Base-by-base conservation (phyloP, 192 early-diverging fungal genomes). In the Borealophlyctis nickersoniae region DNA sequence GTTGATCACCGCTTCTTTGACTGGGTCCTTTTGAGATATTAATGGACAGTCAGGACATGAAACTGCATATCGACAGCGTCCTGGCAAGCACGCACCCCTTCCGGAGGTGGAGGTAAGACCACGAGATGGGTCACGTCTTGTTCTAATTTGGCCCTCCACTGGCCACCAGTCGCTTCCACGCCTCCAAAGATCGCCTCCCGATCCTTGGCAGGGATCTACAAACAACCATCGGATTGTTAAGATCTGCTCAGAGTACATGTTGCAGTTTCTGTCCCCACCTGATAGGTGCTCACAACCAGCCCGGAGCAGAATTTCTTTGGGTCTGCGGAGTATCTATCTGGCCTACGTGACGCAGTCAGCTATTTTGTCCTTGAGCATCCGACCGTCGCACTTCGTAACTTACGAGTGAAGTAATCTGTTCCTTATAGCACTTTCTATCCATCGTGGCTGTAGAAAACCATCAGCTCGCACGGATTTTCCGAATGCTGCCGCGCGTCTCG, bases 271-370 rank as follows among this genome's bases (percentile, higher is more conserved):
- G n/a, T n/a, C n/a, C 61, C 22, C 63, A 79, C 77, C 52, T 73
- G 71, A 11, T 58, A 61, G 19, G 67, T 69, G 26, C 54, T 58
- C 9, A 69, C 65, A 13, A 75, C 73, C 3, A 82, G n/a, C 7
- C 77, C 80, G 13, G 77, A 77, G 32, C 80, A 75, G 30, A 78
- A 70, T 34, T 71, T 74, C 3, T 31, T 36, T 0, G 80, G 80
- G 66, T 82, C 73, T 5, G 76, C 34, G 4, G 75, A 77, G 55
- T 73, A 72, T 22, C 65, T 70, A 14, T 68, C 7, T 3, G 73
- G 34, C 2, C 77, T 80, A 36, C 24, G 23, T 59, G 39, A 28
- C 22, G 49, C 16, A n/a, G 4, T n/a, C 36, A 26, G 54, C 13
- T 35, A 24, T 24, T 11, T 28, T 3, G 19, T n/a, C n/a, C n/a